Evolutionary conservation across 352 stramenopile species (phyloP), one percentile per base, ranked within the genome.

Genomic region (Phytophthora uliginosa): DNA sequence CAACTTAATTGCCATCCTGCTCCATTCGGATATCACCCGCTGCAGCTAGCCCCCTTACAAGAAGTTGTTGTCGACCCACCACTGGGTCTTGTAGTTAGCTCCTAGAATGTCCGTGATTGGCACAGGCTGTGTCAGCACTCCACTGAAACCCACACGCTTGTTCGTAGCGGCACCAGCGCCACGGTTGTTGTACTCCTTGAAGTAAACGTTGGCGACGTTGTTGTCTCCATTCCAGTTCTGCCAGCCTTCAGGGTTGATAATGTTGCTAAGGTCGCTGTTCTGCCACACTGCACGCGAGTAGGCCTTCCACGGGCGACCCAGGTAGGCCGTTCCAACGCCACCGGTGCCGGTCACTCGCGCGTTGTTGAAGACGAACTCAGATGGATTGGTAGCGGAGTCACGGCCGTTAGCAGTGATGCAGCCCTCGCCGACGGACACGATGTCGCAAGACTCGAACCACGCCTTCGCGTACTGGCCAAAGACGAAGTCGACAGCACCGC

Each of bases 371-470:
- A 54, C 47, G 17, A 31, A 54, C 20, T 54, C 47, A 3, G 47
- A 54, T 20, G 47, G 47, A 20, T 54, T 54, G 47, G 20, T 31
- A 53, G 20, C 47, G 6, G 47, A 28, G 47, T 53, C 47, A 28
- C 47, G 47, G 3, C 47, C 47, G 3, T 54, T 54, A n/a, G 47
- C 47, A 33, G 47, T 0, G 10, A 54, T 54, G 47, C 47, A 9
- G 20, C 47, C 47, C 47, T 53, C 31, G 20, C 47, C 47, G 20
- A 28, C 3, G 0, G 47, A 53, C 8, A 53, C 47, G 10, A 53
- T 53, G 15, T 53, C 47, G 47, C 47, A 53, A 10, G 47, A 53
- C 47, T 53, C 47, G 10, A 53, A 53, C 47, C 47, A 53, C 9
- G 47, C 47, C 20, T 53, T 53, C 7, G 47, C 47, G 9, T 53